Evolutionary conservation across 257 asterid genomes (phyloP), one percentile per base, ranked within the genome.

Genomic region (Oldenlandia corymbosa): DNA sequence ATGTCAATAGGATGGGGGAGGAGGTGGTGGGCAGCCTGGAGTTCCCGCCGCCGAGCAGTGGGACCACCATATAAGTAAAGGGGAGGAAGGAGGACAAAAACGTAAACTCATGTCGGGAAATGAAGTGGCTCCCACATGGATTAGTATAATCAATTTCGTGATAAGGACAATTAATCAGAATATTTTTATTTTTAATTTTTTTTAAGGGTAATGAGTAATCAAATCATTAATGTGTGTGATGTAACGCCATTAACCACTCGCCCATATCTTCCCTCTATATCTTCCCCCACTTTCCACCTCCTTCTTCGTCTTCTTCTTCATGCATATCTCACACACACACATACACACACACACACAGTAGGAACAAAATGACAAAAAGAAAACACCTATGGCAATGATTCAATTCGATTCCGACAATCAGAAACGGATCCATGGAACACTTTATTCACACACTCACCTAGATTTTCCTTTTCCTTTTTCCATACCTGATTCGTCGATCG

Each of bases 211-310:
- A 62, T 45, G 20, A 62, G 6, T 62, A 62, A 36, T 30, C 8
- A 45, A 56, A 62, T 32, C 36, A 17, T n/a, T 37, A 24, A 32
- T 48, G 46, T 3, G 4, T 34, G 58, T 50, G 67, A 47, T 62
- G 67, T 62, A 45, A 20, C 20, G 10, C 45, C 67, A 62, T 31
- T 12, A 62, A 47, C 48, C 58, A 60, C 52, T 34, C 46, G 57
- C 45, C 7, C 37, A n/a, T 31, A 6, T 31, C 42, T 26, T 42
- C 10, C 26, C 28, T 53, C 28, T 63, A 57, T 57, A 49, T 31
- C 58, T 31, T 24, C 46, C 23, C 43, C 16, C 49, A n/a, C n/a
- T n/a, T n/a, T n/a, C 67, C 57, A 46, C 5, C 45, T 62, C 67
- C 36, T 56, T 7, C 9, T 9, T 34, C 39, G 39, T 34, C 39